Conservation (phyloP, 192 early-diverging fungal species). For the Chytriomyces sp. region DNA sequence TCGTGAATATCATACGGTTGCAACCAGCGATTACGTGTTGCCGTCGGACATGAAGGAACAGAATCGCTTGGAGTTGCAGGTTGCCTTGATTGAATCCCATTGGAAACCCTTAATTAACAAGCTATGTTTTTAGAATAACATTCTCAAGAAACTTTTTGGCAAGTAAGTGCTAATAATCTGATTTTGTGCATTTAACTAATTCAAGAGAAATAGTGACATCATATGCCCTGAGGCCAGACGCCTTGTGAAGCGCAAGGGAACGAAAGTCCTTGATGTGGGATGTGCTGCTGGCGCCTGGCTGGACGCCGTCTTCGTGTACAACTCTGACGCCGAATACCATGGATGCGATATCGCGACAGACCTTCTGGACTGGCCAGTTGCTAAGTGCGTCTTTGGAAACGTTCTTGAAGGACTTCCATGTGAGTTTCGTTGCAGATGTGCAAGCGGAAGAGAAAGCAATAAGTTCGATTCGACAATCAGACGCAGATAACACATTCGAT, state of each 20-base stretch:
- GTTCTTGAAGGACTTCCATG: conserved; percentile 18
- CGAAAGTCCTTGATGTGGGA: conserved; percentile 22
- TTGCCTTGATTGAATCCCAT: not conserved
- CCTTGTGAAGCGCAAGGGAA: not conserved
- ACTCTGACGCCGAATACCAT: not conserved
- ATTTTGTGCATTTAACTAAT: not conserved
- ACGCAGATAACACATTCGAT: conserved; percentile 52
- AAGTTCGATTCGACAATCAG: conserved; percentile 22
- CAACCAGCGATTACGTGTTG: conserved; percentile 6
- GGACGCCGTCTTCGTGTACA: not conserved
- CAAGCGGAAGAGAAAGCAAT: too few relatives aligned
- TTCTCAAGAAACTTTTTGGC: not conserved
- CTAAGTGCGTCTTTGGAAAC: not conserved
- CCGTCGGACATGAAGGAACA: conserved; percentile 12
- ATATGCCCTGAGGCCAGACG: not conserved
- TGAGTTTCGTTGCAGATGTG: not conserved
- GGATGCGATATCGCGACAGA: conserved; percentile 3
- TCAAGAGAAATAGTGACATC: conserved; percentile 4
- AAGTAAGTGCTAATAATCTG: not conserved
- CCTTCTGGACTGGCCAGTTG: not conserved
- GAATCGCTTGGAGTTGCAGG: conserved; percentile 5
- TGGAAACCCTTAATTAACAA: not conserved
- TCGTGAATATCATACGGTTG: not conserved
- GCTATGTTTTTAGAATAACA: not conserved
- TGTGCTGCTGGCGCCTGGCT: conserved; percentile 18